A percentile compares a stretch with the other conserved stretches of the same genome.
Conservation (phyloP, 1,284 basidiomycete species). For the Ceratobasidium sp. region DNA sequence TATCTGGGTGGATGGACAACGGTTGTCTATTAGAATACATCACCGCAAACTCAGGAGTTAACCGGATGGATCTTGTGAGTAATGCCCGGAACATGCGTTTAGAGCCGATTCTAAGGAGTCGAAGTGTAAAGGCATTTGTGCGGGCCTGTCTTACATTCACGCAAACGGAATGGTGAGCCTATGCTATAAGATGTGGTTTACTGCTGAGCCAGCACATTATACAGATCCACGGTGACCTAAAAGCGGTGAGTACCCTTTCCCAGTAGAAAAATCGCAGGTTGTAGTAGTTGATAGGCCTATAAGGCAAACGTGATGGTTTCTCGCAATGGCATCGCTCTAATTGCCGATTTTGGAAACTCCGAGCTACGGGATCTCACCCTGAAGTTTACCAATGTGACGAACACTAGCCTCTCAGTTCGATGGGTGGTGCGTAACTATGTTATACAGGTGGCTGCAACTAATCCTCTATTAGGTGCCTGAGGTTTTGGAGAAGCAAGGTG, state of each 20-base stretch:
- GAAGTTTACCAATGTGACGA: background rate
- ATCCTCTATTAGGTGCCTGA: constrained; percentile 4
- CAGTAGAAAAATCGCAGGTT: background rate
- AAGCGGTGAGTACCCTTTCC: background rate
- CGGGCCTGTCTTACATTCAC: background rate
- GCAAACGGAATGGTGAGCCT: background rate
- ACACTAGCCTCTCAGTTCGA: background rate
- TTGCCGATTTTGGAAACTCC: background rate
- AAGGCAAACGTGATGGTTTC: background rate
- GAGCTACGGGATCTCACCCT: background rate
- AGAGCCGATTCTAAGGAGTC: too few species aligned
- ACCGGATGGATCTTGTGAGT: too few species aligned
- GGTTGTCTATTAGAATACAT: too few species aligned
- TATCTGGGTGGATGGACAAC: too few species aligned
- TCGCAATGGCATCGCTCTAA: background rate
- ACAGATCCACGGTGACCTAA: constrained; percentile 6
- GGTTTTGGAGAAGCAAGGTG: background rate
- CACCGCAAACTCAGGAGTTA: too few species aligned
- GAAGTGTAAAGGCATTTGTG: background rate
- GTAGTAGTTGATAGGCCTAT: background rate
- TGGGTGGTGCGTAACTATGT: too few species aligned
- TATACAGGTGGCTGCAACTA: too few species aligned
- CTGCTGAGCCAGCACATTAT: background rate
- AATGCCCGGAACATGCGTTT: too few species aligned
- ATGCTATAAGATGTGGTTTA: too few species aligned